These are phyloP conservation scores for Toxoplasma gondii DNA, from an alignment of 169 alveolate genomes.

Conservation along the genomic window DNA sequence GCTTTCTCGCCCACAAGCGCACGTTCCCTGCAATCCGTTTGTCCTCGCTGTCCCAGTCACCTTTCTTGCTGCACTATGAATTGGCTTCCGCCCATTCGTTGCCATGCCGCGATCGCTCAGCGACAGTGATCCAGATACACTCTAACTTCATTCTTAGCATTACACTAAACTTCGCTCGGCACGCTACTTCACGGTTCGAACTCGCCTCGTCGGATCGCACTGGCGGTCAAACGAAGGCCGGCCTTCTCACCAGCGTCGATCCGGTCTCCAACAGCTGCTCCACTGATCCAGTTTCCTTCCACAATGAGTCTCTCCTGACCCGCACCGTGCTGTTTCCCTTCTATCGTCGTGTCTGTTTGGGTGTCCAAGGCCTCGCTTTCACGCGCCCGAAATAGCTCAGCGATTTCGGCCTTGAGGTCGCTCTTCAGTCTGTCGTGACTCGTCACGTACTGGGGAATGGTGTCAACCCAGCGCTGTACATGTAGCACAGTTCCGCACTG, in stretches of 20 bases:
- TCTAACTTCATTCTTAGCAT: too few species aligned
- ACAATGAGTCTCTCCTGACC: background rate
- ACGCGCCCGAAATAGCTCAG: background rate
- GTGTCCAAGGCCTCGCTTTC: background rate
- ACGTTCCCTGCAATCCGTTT: too few species aligned
- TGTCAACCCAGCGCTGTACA: conserved; percentile 11
- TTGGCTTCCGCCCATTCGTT: too few species aligned
- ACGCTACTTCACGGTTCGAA: too few species aligned
- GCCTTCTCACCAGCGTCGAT: conserved; percentile 52
- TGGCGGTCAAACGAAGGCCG: background rate
- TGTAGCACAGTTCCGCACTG: background rate
- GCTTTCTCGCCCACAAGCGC: too few species aligned
- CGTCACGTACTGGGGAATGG: conserved; percentile 5
- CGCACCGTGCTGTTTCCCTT: background rate
- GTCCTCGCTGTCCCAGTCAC: too few species aligned
- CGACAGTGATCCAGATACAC: too few species aligned
- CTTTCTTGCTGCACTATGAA: too few species aligned
- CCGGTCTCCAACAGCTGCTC: conserved; percentile 59
- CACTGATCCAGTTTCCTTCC: conserved; percentile 64
- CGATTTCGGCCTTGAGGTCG: conserved; percentile 31
- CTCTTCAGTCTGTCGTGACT: conserved; percentile 39
- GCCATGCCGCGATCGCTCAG: too few species aligned
- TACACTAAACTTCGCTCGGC: too few species aligned
- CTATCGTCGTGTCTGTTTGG: background rate
- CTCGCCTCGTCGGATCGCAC: too few species aligned